Conservation (phyloP, 2,329 filamentous ascomycete species). For the Escovopsis sp. region DNA sequence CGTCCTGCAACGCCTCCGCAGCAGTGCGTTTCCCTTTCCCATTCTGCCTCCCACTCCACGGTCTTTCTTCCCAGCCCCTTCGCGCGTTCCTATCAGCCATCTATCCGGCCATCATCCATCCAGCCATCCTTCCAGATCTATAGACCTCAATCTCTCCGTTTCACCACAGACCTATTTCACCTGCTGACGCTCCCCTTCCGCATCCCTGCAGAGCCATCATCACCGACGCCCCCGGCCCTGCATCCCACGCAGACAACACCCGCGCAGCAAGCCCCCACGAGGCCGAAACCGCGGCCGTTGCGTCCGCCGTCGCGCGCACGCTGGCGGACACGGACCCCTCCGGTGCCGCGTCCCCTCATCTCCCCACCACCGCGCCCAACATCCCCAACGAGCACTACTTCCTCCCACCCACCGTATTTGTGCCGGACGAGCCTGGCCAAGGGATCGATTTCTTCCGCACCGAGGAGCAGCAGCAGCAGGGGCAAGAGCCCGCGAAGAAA, state of each 20-base stretch:
- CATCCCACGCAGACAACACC: neutral
- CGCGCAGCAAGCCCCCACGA: neutral
- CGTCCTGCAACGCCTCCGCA: conserved; percentile 1
- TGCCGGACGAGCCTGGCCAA: neutral
- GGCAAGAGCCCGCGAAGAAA: neutral
- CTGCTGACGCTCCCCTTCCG: too few relatives aligned
- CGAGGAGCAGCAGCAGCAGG: neutral
- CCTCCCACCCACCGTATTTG: conserved; percentile 4
- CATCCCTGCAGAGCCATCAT: neutral
- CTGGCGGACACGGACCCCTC: neutral
- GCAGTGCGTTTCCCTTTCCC: neutral
- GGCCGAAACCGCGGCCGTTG: neutral
- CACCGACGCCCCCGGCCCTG: neutral
- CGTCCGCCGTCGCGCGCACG: conserved; percentile 1
- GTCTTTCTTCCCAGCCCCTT: neutral
- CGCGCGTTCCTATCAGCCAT: neutral
- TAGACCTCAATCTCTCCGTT: too few relatives aligned
- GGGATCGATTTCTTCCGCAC: neutral
- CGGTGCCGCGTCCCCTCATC: neutral
- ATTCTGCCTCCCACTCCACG: neutral
- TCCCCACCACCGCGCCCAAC: neutral
- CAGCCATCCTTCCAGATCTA: too few relatives aligned
- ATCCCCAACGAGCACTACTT: conserved; percentile 2
- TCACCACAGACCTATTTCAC: too few relatives aligned
- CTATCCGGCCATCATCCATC: too few relatives aligned